Percentiles rank a stretch among this genome's conserved stretches.
These are phyloP conservation scores for Cynanchum wilfordii DNA, from an alignment of 257 asterid genomes.

Conservation along the genomic window DNA sequence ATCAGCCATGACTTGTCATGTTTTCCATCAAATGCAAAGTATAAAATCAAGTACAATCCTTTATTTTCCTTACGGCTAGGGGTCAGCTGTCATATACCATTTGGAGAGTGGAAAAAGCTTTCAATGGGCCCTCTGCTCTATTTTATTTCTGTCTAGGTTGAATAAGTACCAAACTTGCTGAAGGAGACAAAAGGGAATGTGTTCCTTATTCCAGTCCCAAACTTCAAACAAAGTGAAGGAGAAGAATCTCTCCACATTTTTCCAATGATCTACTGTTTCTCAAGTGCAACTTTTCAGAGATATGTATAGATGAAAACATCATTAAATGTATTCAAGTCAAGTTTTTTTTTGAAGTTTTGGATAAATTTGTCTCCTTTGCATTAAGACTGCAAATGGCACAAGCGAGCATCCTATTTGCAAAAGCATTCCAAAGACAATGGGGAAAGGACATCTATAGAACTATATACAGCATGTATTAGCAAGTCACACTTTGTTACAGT, in stretches of 20 bases:
- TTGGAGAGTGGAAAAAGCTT: constrained; percentile 40
- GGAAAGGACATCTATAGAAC: not conserved
- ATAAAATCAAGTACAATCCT: constrained; percentile 48
- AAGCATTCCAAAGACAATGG: not conserved
- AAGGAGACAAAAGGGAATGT: constrained; percentile 65
- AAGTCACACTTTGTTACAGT: not conserved
- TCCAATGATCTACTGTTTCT: constrained; percentile 13
- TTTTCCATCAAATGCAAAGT: constrained; percentile 33
- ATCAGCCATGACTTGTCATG: constrained; percentile 34
- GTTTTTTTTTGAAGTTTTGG: not conserved
- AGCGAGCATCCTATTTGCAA: not conserved
- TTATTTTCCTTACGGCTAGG: constrained; percentile 31
- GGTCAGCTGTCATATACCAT: constrained; percentile 38
- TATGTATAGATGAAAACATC: not conserved
- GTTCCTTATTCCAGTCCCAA: constrained; percentile 57
- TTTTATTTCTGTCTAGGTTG: constrained; percentile 42
- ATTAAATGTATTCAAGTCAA: constrained; percentile 5
- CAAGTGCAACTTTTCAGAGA: constrained; percentile 11
- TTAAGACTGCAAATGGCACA: not conserved
- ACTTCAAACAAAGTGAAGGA: constrained; percentile 57
- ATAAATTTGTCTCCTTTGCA: not conserved
- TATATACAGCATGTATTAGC: not conserved
- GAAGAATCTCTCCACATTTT: constrained; percentile 34
- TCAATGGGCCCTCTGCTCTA: constrained; percentile 32
- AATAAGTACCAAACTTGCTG: constrained; percentile 62